Evolutionary conservation across 2,329 filamentous ascomycete genomes (phyloP).

Genomic region (Fusarium nisikadoi): DNA sequence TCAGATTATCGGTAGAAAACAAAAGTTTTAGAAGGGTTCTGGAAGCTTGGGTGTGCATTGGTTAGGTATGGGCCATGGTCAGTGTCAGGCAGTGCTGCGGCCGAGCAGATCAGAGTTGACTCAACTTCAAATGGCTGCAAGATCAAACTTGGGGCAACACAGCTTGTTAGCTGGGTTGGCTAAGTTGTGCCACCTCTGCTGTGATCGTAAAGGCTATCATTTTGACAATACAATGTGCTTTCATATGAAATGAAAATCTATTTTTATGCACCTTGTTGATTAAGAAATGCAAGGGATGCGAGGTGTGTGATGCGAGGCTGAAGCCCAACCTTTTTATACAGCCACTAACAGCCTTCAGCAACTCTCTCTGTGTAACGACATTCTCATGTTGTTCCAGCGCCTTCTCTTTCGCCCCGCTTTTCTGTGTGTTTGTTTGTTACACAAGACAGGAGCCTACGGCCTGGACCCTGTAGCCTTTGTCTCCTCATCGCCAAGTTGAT

Average conservation of each 20-base stretch:
- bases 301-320: accelerated
- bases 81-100: not conserved
- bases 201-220: not conserved
- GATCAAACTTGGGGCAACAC: not conserved
- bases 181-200: not conserved
- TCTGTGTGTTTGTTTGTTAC: not conserved
- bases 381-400: not conserved
- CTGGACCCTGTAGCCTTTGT: not conserved
- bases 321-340: not conserved
- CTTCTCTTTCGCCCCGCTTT: not conserved
- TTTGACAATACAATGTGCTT: not conserved
- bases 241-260: not conserved
- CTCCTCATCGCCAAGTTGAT: not conserved
- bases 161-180: not conserved
- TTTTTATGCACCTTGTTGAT: accelerated
- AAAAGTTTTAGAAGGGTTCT: not conserved
- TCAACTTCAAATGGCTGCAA: not conserved
- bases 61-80: not conserved
- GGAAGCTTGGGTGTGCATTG: accelerated
- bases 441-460: not conserved
- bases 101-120: not conserved
- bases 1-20: not conserved
- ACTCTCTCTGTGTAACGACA: not conserved
- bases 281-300: not conserved
- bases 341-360: not conserved